These are phyloP conservation scores for Phytophthora sansomeana DNA, from an alignment of 352 stramenopile species.

Conservation along the genomic window DNA sequence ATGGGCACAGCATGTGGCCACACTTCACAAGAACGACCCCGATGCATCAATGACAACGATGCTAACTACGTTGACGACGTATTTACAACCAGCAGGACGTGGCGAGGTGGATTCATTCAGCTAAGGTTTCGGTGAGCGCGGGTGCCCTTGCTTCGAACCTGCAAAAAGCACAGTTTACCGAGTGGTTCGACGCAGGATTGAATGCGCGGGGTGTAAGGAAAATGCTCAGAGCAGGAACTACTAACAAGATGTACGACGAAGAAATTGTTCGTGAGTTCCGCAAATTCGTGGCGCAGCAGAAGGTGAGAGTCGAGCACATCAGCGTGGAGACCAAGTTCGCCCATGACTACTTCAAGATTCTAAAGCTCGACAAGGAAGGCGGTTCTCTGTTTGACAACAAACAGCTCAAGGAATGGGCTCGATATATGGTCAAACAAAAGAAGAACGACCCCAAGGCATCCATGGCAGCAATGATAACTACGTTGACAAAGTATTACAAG, in stretches of 20 bases:
- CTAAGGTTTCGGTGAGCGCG: background rate
- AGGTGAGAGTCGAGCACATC: too few species aligned
- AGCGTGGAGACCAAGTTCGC: too few species aligned
- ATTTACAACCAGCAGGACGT: background rate
- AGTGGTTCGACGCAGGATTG: background rate
- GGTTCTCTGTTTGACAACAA: background rate
- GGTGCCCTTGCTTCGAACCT: background rate
- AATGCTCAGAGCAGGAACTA: background rate
- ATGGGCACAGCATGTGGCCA: background rate
- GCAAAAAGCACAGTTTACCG: background rate
- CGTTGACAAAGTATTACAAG: background rate
- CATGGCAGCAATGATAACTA: background rate
- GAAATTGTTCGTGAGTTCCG: background rate
- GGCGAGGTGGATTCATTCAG: background rate
- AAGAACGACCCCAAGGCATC: background rate
- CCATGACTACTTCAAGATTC: background rate
- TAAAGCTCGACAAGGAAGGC: background rate
- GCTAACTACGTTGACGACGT: background rate
- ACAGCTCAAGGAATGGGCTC: background rate
- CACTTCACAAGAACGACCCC: background rate
- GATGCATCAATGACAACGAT: background rate
- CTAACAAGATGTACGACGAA: background rate
- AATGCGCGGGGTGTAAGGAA: background rate
- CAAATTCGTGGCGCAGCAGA: background rate
- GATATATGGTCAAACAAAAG: background rate